Evolutionary conservation across 208 protist genomes (phyloP).

Genomic region (Spongospora subterranea): DNA sequence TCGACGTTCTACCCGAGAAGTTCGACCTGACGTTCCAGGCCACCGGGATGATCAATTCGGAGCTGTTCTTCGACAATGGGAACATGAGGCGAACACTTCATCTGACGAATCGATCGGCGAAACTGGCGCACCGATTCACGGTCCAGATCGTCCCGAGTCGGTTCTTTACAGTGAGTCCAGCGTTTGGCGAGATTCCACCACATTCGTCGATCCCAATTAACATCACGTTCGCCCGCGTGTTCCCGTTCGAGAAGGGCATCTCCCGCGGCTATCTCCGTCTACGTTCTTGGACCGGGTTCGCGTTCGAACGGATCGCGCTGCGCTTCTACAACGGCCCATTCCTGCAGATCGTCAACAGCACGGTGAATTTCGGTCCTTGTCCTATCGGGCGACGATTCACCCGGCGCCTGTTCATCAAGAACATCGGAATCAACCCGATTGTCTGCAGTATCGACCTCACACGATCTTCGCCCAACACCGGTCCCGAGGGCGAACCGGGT

Average conservation of each 20-base stretch:
- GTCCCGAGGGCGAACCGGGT: too few relatives aligned
- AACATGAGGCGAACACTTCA: not conserved
- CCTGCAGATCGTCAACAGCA: slow-evolving; percentile 17
- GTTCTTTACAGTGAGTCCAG: not conserved
- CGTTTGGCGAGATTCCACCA: slow-evolving; percentile 50
- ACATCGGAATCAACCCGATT: slow-evolving; percentile 12
- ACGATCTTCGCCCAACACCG: not conserved
- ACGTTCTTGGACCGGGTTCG: slow-evolving; percentile 48
- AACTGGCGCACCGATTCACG: slow-evolving; percentile 26
- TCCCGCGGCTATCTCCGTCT: slow-evolving; percentile 3
- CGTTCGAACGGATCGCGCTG: slow-evolving; percentile 4
- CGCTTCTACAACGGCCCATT: slow-evolving; percentile 50
- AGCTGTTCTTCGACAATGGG: slow-evolving; percentile 3
- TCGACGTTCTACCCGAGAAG: slow-evolving; percentile 44
- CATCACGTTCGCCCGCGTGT: not conserved
- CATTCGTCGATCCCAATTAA: slow-evolving; percentile 32
- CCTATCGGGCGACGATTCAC: not conserved
- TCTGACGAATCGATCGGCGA: slow-evolving; percentile 35
- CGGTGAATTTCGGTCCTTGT: slow-evolving; percentile 21
- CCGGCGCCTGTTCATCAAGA: not conserved
- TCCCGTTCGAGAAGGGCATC: slow-evolving; percentile 2
- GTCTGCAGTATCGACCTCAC: not conserved
- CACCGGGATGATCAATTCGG: not conserved
- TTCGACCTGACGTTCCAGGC: slow-evolving; percentile 57
- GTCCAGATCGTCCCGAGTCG: slow-evolving; percentile 32